Evolutionary conservation across 108 stramenopile species (phyloP), one percentile per base, ranked within the genome.

Genomic region (Skeletonema tropicum): DNA sequence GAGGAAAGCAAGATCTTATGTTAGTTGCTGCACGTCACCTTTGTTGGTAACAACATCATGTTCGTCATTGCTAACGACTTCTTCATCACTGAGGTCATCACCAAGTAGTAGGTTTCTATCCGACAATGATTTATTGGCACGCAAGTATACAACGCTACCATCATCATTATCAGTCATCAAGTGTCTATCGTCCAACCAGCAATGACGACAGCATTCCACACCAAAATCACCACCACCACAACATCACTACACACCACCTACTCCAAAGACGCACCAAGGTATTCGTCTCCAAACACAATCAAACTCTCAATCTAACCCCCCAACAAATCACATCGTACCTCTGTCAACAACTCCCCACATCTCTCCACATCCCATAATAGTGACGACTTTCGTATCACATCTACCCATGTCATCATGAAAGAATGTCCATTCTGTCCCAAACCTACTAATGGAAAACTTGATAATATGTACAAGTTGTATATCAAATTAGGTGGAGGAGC

Each of bases 391-490:
- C 86, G 86, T 5, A 70, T 74, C 31, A 91, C 89, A 11, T 38
- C n/a, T 35, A 78, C 85, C 11, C 93, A 94, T 55, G 91, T 94
- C 45, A 64, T 92, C 14, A 5, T 94, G 3, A 60, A 76, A 42
- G 88, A 92, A 79, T 96, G 94, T 71, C 89, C 89, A 57, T 91
- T 96, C 61, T 96, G 94, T 59, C 4, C 72, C 67, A 95, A 92
- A 78, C 91, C 91, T 3, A 96, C 94, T 32, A 60, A 69, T 0
- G 79, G 70, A 9, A 87, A 92, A 29, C 61, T 82, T 9, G 78
- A 79, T 55, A 96, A 96, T 57, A 23, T 73, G 5, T 91, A 86
- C 83, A 96, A 96, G 71, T 69, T 90, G 26, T 93, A 93, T 55
- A 68, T 96, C 0, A 57, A 76, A 32, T 81, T 79, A 15, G 81